Evolutionary conservation across 805 yeast species (phyloP).

Genomic region (Lachancea quebecensis): DNA sequence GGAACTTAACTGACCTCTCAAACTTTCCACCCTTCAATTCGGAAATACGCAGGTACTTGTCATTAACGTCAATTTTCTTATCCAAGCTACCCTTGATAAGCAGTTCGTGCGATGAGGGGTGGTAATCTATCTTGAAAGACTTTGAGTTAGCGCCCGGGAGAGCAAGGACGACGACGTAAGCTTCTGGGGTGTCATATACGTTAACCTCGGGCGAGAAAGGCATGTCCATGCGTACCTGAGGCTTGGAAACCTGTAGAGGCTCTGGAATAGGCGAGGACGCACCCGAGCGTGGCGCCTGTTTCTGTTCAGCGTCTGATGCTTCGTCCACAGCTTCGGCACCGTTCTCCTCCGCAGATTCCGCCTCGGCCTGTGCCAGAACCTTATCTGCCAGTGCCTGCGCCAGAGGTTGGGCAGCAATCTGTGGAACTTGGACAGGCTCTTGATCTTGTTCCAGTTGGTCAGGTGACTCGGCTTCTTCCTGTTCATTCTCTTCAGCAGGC

Average conservation of each 20-base stretch:
- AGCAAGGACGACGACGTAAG: constrained; percentile 44
- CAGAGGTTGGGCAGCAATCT: neutral
- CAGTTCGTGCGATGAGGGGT: constrained; percentile 49
- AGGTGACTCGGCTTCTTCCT: neutral
- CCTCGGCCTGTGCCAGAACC: neutral
- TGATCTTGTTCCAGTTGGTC: constrained; percentile 2
- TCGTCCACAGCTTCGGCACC: constrained; percentile 5
- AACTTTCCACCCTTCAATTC: constrained; percentile 53
- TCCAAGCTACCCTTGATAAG: constrained; percentile 45
- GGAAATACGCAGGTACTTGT: constrained; percentile 37
- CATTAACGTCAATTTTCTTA: constrained; percentile 35
- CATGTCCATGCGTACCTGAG: constrained; percentile 34
- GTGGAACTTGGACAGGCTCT: neutral
- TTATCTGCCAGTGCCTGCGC: neutral
- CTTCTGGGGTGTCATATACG: constrained; percentile 44
- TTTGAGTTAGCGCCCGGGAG: constrained; percentile 54
- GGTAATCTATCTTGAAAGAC: constrained; percentile 50
- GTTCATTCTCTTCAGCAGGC: neutral
- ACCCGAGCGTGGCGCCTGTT: constrained; percentile 3
- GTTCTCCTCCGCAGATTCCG: constrained; percentile 1
- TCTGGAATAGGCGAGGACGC: constrained; percentile 33
- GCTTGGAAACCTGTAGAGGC: constrained; percentile 41
- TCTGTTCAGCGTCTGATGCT: constrained; percentile 1
- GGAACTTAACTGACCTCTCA: constrained; percentile 51
- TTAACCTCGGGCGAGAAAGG: constrained; percentile 57